phyloP scores from a whole-genome alignment of 768 basidiomycete genomes.

The Pisolithus orientalis region DNA sequence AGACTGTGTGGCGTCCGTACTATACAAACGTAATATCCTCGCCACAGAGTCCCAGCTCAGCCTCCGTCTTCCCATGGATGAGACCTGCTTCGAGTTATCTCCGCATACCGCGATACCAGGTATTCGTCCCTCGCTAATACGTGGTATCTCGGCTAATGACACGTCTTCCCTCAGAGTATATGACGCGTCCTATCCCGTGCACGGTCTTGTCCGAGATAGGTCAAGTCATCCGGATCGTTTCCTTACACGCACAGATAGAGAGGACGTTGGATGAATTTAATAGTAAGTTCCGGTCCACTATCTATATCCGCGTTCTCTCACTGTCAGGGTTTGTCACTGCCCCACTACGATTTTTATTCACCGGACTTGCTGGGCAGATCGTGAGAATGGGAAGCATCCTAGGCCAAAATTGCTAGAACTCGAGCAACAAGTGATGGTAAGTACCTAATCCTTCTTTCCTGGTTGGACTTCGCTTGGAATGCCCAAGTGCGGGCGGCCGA shows the following conservation, averaged over 20 bases:
- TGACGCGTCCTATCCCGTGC: slow-evolving; percentile 55
- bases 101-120: slow-evolving; percentile 33
- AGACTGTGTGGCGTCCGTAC: slow-evolving; percentile 40
- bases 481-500: neutral
- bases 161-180: slow-evolving; percentile 46
- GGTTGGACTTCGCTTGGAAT: neutral
- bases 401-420: slow-evolving; percentile 35
- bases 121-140: slow-evolving; percentile 4
- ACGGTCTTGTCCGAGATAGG: slow-evolving; percentile 54
- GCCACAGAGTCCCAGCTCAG: slow-evolving; percentile 41
- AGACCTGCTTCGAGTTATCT: slow-evolving; percentile 73
- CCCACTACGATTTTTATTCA: neutral
- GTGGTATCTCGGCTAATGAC: neutral
- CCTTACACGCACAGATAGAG: slow-evolving; percentile 60
- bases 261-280: slow-evolving; percentile 44
- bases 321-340: neutral
- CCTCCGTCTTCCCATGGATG: slow-evolving; percentile 72
- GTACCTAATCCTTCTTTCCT: slow-evolving; percentile 6
- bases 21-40: slow-evolving; percentile 30
- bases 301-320: neutral
- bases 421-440: slow-evolving; percentile 36
- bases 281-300: slow-evolving; percentile 30
- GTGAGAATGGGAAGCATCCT: slow-evolving; percentile 22
- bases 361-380: slow-evolving; percentile 23
- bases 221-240: slow-evolving; percentile 63